A percentile compares a stretch with the other conserved stretches of the same genome.
These are phyloP conservation scores for Bipolaris victoriae DNA, from an alignment of 2,329 filamentous ascomycete genomes.

Conservation along the genomic window DNA sequence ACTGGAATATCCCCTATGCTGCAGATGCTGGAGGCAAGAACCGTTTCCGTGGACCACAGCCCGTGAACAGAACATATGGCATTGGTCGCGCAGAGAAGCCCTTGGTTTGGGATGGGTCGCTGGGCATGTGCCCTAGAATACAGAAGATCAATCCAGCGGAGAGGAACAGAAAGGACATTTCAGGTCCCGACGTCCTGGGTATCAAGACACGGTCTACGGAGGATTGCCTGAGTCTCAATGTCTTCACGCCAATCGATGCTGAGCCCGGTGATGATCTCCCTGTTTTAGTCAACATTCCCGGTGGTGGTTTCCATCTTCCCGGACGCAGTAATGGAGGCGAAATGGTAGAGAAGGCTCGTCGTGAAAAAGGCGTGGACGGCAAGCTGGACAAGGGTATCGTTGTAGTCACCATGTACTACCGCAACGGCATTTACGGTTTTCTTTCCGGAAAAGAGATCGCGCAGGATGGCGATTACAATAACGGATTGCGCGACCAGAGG, in stretches of 20 bases:
- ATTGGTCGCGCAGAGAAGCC: conserved; percentile 29
- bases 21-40: conserved; percentile 38
- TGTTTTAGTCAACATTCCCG: conserved; percentile 55
- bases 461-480: conserved; percentile 45
- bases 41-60: conserved; percentile 41
- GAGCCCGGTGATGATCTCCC: conserved; percentile 42
- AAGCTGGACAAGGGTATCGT: conserved; percentile 43
- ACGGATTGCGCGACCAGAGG: conserved; percentile 48
- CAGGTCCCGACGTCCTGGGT: conserved; percentile 34
- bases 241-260: conserved; percentile 42
- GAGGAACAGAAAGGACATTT: conserved; percentile 36
- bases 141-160: conserved; percentile 40
- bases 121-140: conserved; percentile 45
- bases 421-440: conserved; percentile 53
- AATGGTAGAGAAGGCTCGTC: conserved; percentile 40
- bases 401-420: conserved; percentile 44
- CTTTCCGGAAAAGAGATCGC: conserved; percentile 52
- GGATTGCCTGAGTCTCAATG: conserved; percentile 54
- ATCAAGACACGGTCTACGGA: conserved; percentile 36
- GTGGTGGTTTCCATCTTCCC: conserved; percentile 52
- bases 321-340: conserved; percentile 41
- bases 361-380: conserved; percentile 32
- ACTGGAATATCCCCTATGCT: conserved; percentile 46
- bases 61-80: conserved; percentile 35
- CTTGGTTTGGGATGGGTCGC: conserved; percentile 36